Evolutionary conservation across 139 green algal genomes (phyloP).

Genomic region (Spirogloea muscicola): DNA sequence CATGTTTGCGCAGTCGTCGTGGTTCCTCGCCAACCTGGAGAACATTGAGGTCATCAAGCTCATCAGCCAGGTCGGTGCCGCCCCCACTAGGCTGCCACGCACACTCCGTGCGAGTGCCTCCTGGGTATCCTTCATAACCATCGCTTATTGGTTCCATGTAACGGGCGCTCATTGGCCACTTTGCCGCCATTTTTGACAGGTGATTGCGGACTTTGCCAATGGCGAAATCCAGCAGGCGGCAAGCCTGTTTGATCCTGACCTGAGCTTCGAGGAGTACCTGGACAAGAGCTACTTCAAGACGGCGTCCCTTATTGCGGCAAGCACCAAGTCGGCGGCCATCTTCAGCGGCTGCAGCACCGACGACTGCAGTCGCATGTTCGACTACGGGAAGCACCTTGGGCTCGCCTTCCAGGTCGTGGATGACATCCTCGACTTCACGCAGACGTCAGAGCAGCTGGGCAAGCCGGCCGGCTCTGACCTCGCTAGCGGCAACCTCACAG

Average conservation of each 20-base stretch:
- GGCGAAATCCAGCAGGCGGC: constrained; percentile 92
- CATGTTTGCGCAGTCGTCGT: constrained; percentile 97
- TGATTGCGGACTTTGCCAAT: constrained; percentile 99
- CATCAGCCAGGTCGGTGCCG: constrained; percentile 69
- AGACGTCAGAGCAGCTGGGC: constrained; percentile 84
- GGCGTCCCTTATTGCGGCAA: constrained; percentile 93
- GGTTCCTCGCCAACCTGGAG: constrained; percentile 94
- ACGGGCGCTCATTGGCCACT: too few relatives aligned
- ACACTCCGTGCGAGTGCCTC: too few relatives aligned
- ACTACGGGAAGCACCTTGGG: constrained; percentile 92
- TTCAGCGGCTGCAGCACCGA: constrained; percentile 73
- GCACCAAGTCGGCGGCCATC: constrained; percentile 78
- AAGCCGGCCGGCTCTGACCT: constrained; percentile 97
- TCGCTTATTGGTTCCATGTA: too few relatives aligned
- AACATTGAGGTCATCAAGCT: constrained; percentile 99
- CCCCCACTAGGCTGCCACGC: too few relatives aligned
- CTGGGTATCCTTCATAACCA: too few relatives aligned
- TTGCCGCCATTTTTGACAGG: too few relatives aligned
- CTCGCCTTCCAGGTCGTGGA: constrained; percentile 95
- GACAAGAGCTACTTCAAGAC: constrained; percentile 99
- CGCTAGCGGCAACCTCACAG: constrained; percentile 92
- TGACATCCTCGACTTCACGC: constrained; percentile 98
- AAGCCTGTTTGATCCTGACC: constrained; percentile 80
- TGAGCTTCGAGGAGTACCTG: constrained; percentile 85
- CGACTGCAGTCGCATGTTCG: constrained; percentile 85